These are phyloP conservation scores for Fomes fomentarius DNA, from an alignment of 1,284 basidiomycete species.

Conservation along the genomic window DNA sequence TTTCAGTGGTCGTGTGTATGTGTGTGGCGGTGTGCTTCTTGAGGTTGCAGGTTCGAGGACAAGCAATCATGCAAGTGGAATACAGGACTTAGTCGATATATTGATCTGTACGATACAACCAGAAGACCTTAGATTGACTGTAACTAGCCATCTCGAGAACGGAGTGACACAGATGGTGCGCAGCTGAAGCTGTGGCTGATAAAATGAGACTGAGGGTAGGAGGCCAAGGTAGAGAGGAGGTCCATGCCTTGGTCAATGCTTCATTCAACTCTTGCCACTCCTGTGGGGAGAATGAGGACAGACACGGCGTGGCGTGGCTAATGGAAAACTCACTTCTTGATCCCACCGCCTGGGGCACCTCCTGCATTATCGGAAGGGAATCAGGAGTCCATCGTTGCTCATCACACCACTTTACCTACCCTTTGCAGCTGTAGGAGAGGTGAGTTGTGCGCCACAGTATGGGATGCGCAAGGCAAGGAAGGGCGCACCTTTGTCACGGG, in stretches of 20 bases:
- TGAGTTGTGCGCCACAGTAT: no score
- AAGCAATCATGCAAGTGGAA: not conserved
- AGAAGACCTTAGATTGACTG: no score
- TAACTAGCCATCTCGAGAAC: no score
- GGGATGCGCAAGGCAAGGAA: no score
- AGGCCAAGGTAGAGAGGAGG: not conserved
- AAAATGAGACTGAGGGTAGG: not conserved
- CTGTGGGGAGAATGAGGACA: constrained; percentile 31
- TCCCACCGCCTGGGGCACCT: constrained; percentile 71
- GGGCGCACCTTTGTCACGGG: constrained; percentile 66
- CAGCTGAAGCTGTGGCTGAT: no score
- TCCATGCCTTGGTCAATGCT: not conserved
- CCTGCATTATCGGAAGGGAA: constrained; percentile 40
- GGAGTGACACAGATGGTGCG: no score
- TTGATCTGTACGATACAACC: constrained; percentile 16
- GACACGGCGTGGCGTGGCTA: not conserved
- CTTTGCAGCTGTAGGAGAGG: constrained; percentile 53
- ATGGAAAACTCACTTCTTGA: constrained; percentile 73
- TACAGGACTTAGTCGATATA: not conserved
- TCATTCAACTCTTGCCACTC: constrained; percentile 39
- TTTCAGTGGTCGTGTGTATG: not conserved
- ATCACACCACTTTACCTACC: constrained; percentile 44
- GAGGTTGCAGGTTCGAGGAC: no score
- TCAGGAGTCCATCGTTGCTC: constrained; percentile 1
- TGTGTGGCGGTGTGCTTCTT: not conserved